A percentile compares a stretch with the other conserved stretches of the same genome.
Evolutionary conservation across 495 filamentous ascomycete genomes (phyloP).

Genomic region (Daldinia decipiens): DNA sequence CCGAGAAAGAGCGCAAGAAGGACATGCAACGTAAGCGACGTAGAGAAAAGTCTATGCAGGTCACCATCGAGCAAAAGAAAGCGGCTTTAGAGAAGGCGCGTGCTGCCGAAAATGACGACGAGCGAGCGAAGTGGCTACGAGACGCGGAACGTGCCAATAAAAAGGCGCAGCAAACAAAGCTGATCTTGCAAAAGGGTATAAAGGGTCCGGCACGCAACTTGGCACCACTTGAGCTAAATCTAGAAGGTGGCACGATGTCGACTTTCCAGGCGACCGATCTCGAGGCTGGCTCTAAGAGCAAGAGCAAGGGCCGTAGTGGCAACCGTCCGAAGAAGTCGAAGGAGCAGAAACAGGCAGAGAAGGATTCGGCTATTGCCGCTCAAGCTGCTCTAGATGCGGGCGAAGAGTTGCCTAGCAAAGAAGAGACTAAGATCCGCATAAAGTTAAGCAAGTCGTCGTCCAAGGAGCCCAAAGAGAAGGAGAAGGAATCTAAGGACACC

Average conservation of each 20-base stretch:
- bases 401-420: slow-evolving; percentile 78
- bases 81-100: slow-evolving; percentile 81
- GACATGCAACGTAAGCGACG: slow-evolving; percentile 98
- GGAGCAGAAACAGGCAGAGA: slow-evolving; percentile 95
- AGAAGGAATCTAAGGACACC: slow-evolving; percentile 48
- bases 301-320: slow-evolving; percentile 73
- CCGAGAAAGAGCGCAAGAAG: slow-evolving; percentile 99
- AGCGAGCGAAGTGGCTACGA: slow-evolving; percentile 77
- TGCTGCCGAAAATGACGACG: slow-evolving; percentile 77
- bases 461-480: slow-evolving; percentile 60
- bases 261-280: slow-evolving; percentile 78
- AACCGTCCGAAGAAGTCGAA: slow-evolving; percentile 86
- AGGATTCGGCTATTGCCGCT: slow-evolving; percentile 89
- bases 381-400: slow-evolving; percentile 86
- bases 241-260: slow-evolving; percentile 88
- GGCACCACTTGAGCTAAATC: slow-evolving; percentile 78
- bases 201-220: slow-evolving; percentile 82
- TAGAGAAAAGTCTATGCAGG: slow-evolving; percentile 92
- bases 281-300: slow-evolving; percentile 66
- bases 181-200: slow-evolving; percentile 84
- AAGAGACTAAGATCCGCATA: slow-evolving; percentile 71
- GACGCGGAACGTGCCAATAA: slow-evolving; percentile 87
- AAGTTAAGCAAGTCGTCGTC: slow-evolving; percentile 62
- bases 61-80: slow-evolving; percentile 84
- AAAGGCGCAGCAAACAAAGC: slow-evolving; percentile 85